Evolutionary conservation across 2,329 filamentous ascomycete species (phyloP), one percentile per base, ranked within the genome.

Genomic region (Trichoderma arundinaceum): DNA sequence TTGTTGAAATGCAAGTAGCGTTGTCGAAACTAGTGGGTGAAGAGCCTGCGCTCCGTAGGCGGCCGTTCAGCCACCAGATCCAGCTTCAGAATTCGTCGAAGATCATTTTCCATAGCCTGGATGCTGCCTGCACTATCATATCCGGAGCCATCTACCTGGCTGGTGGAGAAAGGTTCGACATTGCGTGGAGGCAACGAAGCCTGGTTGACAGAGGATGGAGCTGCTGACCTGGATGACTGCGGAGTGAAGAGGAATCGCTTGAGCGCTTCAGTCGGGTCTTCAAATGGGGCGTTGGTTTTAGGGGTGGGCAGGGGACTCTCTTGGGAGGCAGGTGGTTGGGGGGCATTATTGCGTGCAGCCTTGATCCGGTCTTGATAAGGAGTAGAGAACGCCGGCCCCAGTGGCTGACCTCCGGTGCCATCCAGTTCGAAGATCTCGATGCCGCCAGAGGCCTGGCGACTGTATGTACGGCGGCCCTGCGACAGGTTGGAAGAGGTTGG

Each of bases 381-480:
- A 0, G 88, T 90, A 4, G 90, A 88, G 74, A 92, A 91, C 1
- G 89, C 84, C 33, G 88, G 88, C 3, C 84, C 90, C 70, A 88
- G 84, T 35, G 82, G 79, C 52, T 79, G 82, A 49, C 81, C 81
- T 19, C 82, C 81, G 17, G 82, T 83, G 28, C 84, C 84, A 69
- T 92, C 88, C 52, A 93, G 80, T 73, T 96, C 92, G 28, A 72
- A 71, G 32, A 69, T 70, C 58, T 73, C 75, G 32, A 75, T 72
- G 13, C 72, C 71, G 28, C 67, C 66, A 28, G 70, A 66, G 7
- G 69, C 67, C 22, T 72, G 70, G 35, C 70, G 70, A 10, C 68
- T 54, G 56, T 70, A 66, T 12, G 71, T 67, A 7, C 71, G 73
- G 63, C 71, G 70, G 13, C 69, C 66, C 43, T 75, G 72, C n/a